phyloP scores from a whole-genome alignment of 805 yeast genomes.

The Isabelozyma pseudorhagii region DNA sequence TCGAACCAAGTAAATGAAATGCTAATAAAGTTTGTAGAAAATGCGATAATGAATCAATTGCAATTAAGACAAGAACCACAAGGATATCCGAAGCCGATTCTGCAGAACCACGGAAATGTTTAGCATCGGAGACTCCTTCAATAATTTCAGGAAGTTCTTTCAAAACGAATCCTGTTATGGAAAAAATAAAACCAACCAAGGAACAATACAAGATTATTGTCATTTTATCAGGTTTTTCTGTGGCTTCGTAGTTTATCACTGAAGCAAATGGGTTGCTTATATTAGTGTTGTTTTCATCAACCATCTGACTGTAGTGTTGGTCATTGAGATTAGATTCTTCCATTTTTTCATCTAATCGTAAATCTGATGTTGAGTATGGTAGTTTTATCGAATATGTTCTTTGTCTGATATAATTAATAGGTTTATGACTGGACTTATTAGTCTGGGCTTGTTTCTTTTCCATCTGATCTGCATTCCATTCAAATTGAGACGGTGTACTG shows the following conservation, averaged over 20 bases:
- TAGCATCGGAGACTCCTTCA: constrained; percentile 11
- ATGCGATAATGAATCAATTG: constrained; percentile 72
- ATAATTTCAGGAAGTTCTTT: constrained; percentile 49
- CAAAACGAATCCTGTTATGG: constrained; percentile 69
- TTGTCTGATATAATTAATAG: constrained; percentile 14
- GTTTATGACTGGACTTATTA: background rate
- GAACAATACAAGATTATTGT: constrained; percentile 82
- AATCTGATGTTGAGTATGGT: constrained; percentile 34
- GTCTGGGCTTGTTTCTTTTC: background rate
- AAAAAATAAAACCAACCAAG: constrained; percentile 62
- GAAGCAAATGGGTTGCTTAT: constrained; percentile 19
- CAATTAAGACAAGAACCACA: constrained; percentile 48
- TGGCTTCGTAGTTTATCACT: constrained; percentile 10
- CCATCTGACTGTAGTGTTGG: constrained; percentile 7
- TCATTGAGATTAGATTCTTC: constrained; percentile 3
- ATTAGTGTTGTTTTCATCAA: constrained; percentile 12
- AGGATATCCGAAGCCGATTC: constrained; percentile 16
- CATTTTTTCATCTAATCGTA: constrained; percentile 23
- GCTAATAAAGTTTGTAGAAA: constrained; percentile 79
- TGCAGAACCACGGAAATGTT: constrained; percentile 1
- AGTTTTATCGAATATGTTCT: constrained; percentile 17
- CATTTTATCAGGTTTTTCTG: constrained; percentile 67
- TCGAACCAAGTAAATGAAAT: constrained; percentile 73
- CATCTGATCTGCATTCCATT: background rate
- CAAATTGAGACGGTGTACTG: constrained; percentile 9